These are phyloP conservation scores for Phyllosticta citriasiana DNA, from an alignment of 2,329 filamentous ascomycete genomes.

Conservation along the genomic window DNA sequence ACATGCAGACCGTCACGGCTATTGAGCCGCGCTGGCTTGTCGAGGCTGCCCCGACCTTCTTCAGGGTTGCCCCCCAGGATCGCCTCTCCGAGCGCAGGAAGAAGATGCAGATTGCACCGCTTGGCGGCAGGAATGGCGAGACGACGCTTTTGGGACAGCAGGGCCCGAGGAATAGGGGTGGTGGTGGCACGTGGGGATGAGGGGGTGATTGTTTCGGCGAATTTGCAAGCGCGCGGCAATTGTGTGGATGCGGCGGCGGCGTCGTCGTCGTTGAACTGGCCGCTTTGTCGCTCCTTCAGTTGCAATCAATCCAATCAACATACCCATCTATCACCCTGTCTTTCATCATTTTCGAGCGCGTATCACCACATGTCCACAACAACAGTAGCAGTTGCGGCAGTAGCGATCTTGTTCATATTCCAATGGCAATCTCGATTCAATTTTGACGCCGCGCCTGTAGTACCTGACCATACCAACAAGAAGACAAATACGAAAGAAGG, in stretches of 20 bases:
- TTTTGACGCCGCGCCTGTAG: not conserved
- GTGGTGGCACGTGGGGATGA: constrained; percentile 88
- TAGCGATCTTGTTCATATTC: too few relatives aligned
- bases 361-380: too few relatives aligned
- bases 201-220: too few relatives aligned
- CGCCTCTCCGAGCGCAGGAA: constrained; percentile 82
- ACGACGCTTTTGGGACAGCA: constrained; percentile 93
- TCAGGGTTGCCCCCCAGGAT: constrained; percentile 89
- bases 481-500: not conserved
- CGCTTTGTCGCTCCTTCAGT: too few relatives aligned
- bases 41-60: constrained; percentile 95
- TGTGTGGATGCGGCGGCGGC: too few relatives aligned
- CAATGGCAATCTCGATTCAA: too few relatives aligned
- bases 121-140: constrained; percentile 85
- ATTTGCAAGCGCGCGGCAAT: too few relatives aligned
- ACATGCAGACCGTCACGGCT: constrained; percentile 88
- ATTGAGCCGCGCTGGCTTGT: constrained; percentile 95
- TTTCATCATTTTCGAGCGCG: too few relatives aligned
- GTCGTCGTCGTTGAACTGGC: too few relatives aligned
- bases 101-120: constrained; percentile 85
- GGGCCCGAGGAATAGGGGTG: constrained; percentile 71
- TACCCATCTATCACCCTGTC: too few relatives aligned
- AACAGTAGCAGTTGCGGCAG: too few relatives aligned
- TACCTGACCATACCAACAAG: not conserved
- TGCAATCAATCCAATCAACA: too few relatives aligned